Evolutionary conservation across 2,329 filamentous ascomycete species (phyloP), one percentile per base, ranked within the genome.

Genomic region (Didymosphaeria variabile): DNA sequence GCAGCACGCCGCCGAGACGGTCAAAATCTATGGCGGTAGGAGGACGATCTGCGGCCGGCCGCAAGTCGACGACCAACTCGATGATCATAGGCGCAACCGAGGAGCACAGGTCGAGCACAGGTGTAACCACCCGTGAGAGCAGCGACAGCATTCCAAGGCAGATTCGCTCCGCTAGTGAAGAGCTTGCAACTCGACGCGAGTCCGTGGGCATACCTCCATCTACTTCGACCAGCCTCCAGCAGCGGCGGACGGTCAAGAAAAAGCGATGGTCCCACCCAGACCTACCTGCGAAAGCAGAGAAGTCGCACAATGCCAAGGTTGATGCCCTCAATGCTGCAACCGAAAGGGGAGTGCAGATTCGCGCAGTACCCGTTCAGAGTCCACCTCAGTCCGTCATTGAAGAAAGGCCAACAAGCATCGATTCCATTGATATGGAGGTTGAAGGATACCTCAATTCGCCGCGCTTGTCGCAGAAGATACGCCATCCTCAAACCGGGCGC

Each of bases 341-440:
- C 13, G 45, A 54, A 19, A 56, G 52, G 53, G 55, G 62, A 6
- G 58, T 62, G 23, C 65, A 63, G 26, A 38, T 49, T 15, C 36
- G 29, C 8, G 54, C 53, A 23, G 36, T 53, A 9, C 51, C 62
- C 2, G 77, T 68, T 62, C 77, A 69, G 66, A 75, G 57, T 47
- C 69, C 80, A 50, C 72, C 79, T 61, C 79, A 81, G 34, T 78
- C 85, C 0, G 79, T 86, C 15, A 83, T 86, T 1, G 90, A 93
- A 62, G 91, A 93, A 69, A 86, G 92, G 10, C 91, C 91, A 0
- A 85, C 84, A 15, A 97, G 92, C 59, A 86, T 90, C 8, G 94
- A 97, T 78, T 96, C 94, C 0, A 88, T 98, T 45, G 94, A 97
- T 67, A 87, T 94, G 71, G 92, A 93, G 0, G 93, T 99, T 0